A percentile compares a stretch with the other conserved stretches of the same genome.
These are phyloP conservation scores for Teunomyces tritomae DNA, from an alignment of 805 yeast genomes.

Conservation along the genomic window DNA sequence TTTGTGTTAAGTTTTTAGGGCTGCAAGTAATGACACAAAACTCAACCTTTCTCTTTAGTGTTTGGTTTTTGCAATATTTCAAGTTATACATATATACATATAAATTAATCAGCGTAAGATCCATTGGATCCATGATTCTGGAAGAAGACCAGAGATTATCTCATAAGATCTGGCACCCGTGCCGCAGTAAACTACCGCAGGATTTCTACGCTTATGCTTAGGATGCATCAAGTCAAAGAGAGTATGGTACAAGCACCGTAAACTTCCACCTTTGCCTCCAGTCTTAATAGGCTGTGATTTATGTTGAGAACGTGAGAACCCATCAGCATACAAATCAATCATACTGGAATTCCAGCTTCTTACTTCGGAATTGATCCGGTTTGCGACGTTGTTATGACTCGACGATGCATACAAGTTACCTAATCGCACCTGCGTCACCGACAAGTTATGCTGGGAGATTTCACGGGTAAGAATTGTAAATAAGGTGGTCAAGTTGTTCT, in stretches of 20 bases:
- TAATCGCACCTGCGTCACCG: slow-evolving; percentile 38
- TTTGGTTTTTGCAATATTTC: neutral
- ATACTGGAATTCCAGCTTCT: slow-evolving; percentile 38
- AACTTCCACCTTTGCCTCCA: slow-evolving; percentile 27
- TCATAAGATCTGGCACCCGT: slow-evolving; percentile 42
- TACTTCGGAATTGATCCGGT: slow-evolving; percentile 35
- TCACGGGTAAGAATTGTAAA: slow-evolving; percentile 37
- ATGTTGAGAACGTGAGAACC: slow-evolving; percentile 30
- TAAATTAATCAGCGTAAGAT: slow-evolving; percentile 10
- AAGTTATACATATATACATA: neutral
- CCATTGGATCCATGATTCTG: slow-evolving; percentile 29
- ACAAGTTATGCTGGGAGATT: slow-evolving; percentile 30
- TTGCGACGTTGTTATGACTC: slow-evolving; percentile 16
- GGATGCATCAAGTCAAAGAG: slow-evolving; percentile 38
- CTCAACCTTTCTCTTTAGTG: neutral
- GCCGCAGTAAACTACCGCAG: slow-evolving; percentile 40
- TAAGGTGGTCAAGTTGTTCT: slow-evolving; percentile 39
- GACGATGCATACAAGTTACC: slow-evolving; percentile 36
- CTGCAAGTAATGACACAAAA: slow-evolving; percentile 1
- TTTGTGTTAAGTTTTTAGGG: slow-evolving; percentile 2
- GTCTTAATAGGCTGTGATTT: slow-evolving; percentile 28
- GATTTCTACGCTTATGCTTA: slow-evolving; percentile 13
- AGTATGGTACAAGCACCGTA: slow-evolving; percentile 38
- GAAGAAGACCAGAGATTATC: slow-evolving; percentile 28
- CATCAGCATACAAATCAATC: slow-evolving; percentile 29